Conservation (phyloP, 1,284 basidiomycete genomes). For the Ganoderma leucocontextum region DNA sequence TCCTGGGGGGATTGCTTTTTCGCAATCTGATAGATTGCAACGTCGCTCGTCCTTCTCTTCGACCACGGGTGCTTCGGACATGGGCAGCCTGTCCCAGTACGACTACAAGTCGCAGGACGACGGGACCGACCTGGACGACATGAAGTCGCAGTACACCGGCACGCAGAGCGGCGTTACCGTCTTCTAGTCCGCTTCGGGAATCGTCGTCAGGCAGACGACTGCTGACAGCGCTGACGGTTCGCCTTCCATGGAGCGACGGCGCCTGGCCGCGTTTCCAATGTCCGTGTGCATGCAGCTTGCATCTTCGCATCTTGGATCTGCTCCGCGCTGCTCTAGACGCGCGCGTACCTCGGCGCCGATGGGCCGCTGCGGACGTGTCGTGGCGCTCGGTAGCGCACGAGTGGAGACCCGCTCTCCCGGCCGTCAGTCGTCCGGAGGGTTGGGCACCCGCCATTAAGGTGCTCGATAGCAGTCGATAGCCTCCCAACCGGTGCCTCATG, state of each 20-base stretch:
- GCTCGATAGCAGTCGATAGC: constrained; percentile 17
- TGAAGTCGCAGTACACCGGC: constrained; percentile 85
- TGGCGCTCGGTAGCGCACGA: constrained; percentile 25
- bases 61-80: constrained; percentile 77
- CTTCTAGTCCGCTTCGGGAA: constrained; percentile 55
- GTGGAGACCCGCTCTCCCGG: constrained; percentile 3
- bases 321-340: constrained; percentile 28
- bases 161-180: constrained; percentile 86
- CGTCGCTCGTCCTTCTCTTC: constrained; percentile 79
- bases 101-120: constrained; percentile 91
- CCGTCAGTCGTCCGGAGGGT: neutral
- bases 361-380: constrained; percentile 29
- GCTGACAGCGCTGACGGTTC: constrained; percentile 28
- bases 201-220: constrained; percentile 33
- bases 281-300: constrained; percentile 22
- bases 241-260: constrained; percentile 29
- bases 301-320: constrained; percentile 35
- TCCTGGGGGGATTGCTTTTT: constrained; percentile 76
- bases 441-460: constrained; percentile 11
- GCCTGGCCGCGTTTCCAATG: constrained; percentile 13
- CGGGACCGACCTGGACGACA: constrained; percentile 76
- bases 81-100: constrained; percentile 79
- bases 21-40: constrained; percentile 79
- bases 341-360: constrained; percentile 28
- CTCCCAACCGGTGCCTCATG: constrained; percentile 24